Evolutionary conservation across 805 yeast species (phyloP).

Genomic region (Yarrowia sp.): DNA sequence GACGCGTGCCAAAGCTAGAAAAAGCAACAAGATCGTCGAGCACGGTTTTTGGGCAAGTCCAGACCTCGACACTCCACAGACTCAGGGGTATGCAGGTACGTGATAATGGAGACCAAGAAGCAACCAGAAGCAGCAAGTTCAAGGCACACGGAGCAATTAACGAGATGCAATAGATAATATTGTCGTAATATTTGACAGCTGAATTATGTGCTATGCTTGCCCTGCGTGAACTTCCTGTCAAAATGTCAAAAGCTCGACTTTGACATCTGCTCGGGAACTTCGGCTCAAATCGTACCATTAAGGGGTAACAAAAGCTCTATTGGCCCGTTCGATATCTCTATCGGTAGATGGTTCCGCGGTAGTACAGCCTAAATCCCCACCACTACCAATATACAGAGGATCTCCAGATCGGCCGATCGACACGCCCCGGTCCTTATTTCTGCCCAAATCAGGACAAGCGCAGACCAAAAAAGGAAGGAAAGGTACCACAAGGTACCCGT

Average conservation of each 20-base stretch:
- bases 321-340: neutral
- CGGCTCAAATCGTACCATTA: too few relatives aligned
- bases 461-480: conserved; percentile 1
- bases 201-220: neutral
- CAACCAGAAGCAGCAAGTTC: neutral
- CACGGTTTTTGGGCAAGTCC: neutral
- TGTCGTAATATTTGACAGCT: neutral
- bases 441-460: neutral
- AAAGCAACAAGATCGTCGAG: neutral
- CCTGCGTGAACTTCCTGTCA: neutral
- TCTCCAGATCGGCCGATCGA: conserved; percentile 4
- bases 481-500: conserved; percentile 4
- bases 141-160: neutral
- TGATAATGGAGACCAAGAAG: neutral
- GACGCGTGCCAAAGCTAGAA: neutral
- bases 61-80: neutral
- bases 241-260: too few relatives aligned
- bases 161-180: neutral
- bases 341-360: neutral
- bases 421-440: neutral
- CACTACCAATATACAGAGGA: neutral
- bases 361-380: conserved; percentile 1
- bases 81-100: conserved; percentile 17
- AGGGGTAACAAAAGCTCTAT: neutral
- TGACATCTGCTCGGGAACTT: too few relatives aligned